Conservation (phyloP, 163 green algal genomes). For the Smithsoniella earleae region DNA sequence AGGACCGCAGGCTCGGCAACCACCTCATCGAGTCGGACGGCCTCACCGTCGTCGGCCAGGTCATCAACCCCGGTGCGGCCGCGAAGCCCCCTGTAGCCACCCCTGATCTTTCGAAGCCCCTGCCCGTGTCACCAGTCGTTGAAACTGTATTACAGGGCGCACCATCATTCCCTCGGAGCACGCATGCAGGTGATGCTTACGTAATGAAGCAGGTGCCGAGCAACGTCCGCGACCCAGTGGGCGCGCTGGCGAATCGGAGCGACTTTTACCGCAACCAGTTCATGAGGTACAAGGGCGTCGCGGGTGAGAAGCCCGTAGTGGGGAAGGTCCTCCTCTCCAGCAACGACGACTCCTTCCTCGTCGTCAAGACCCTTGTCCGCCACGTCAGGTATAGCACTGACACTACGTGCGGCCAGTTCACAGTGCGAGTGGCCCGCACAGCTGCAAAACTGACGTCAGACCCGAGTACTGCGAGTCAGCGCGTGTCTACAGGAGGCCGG, state of each 20-base stretch:
- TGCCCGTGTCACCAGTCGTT: too few species aligned
- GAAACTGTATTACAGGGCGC: too few species aligned
- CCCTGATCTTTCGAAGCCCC: neutral
- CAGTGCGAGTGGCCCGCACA: too few species aligned
- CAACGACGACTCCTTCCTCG: slow-evolving; percentile 67
- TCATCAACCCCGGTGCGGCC: slow-evolving; percentile 48
- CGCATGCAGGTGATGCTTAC: slow-evolving; percentile 26
- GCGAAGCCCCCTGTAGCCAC: slow-evolving; percentile 1
- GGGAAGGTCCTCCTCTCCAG: slow-evolving; percentile 90
- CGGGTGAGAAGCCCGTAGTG: slow-evolving; percentile 75
- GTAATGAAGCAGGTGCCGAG: slow-evolving; percentile 55
- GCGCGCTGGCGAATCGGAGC: slow-evolving; percentile 33
- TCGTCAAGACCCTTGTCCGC: slow-evolving; percentile 58
- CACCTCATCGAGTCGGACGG: slow-evolving; percentile 81
- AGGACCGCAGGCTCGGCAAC: slow-evolving; percentile 28
- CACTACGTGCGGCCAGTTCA: too few species aligned
- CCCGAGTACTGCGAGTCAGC: too few species aligned
- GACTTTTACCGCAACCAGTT: slow-evolving; percentile 56
- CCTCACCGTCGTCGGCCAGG: slow-evolving; percentile 69
- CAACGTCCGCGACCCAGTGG: slow-evolving; percentile 75
- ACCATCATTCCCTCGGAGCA: too few species aligned
- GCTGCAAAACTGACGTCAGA: too few species aligned
- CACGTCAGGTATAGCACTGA: slow-evolving; percentile 9
- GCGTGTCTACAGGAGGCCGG: slow-evolving; percentile 58
- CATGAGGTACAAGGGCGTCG: slow-evolving; percentile 76